These are phyloP conservation scores for Myxozyma lipomycoides DNA, from an alignment of 805 yeast species.

Conservation along the genomic window DNA sequence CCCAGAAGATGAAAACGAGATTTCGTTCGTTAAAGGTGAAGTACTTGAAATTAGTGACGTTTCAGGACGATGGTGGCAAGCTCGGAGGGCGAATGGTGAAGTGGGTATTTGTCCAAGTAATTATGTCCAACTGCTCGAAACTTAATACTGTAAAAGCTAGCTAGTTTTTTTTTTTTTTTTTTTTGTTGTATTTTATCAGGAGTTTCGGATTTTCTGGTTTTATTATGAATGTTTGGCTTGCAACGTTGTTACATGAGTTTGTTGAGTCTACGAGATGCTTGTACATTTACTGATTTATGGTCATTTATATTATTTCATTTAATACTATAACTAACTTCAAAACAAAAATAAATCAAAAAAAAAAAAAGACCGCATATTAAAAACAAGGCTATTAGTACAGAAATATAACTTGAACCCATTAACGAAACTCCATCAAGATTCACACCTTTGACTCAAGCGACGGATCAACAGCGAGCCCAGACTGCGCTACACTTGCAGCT, in stretches of 20 bases:
- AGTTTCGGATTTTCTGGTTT: too few species aligned
- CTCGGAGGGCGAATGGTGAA: slow-evolving; percentile 81
- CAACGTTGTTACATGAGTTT: too few species aligned
- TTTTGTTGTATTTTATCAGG: too few species aligned
- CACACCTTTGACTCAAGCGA: neutral
- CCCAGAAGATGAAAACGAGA: slow-evolving; percentile 88
- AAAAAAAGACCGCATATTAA: neutral
- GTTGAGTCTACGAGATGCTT: too few species aligned
- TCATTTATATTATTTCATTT: neutral
- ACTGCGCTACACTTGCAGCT: neutral
- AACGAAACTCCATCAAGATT: too few species aligned
- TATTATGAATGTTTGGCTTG: too few species aligned
- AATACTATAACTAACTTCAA: neutral
- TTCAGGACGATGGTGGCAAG: slow-evolving; percentile 99
- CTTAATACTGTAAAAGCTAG: neutral
- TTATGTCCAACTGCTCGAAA: slow-evolving; percentile 49
- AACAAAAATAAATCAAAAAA: too few species aligned
- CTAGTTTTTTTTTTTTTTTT: neutral
- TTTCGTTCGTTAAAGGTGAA: slow-evolving; percentile 87
- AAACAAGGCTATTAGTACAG: neutral
- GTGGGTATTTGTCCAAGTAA: slow-evolving; percentile 96
- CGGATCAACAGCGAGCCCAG: neutral
- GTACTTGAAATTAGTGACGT: slow-evolving; percentile 87
- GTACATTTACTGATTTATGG: too few species aligned
- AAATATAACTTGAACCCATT: too few species aligned